Evolutionary conservation across 2,329 filamentous ascomycete species (phyloP), one percentile per base, ranked within the genome.

Genomic region (Tolypocladium endophyticum): DNA sequence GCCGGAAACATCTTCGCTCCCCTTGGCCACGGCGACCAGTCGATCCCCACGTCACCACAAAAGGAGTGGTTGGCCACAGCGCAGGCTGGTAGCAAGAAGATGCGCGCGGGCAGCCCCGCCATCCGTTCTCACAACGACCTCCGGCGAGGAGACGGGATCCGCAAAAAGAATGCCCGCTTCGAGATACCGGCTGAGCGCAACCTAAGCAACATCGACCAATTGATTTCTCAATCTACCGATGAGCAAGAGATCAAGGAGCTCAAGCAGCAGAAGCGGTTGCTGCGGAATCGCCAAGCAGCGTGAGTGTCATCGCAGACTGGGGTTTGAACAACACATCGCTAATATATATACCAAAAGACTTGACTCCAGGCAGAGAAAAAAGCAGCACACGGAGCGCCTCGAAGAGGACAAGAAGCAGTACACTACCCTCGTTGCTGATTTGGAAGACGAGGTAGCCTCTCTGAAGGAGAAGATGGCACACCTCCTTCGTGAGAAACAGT

Each of bases 151-250:
- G 92, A 95, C 67, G 91, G 94, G 62, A 95, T 97, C 74, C 86
- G 94, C 69, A 99, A 99, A 86, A 97, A 97, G 88, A 99, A 97
- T 71, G 92, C 92, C 65, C 89, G 93, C 66, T 97, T 97, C 75
- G 93, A 97, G 70, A 99, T 99, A 66, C 94, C 94, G 12, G 87
- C 90, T 53, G 94, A 97, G 77, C 86, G 92, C 63, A 97, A 92
- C 70, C 84, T 99, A 67, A 87, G 84, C 79, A 97, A 95, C 77
- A 97, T 99, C 75, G 94, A 99, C 74, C 83, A 90, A 62, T 82
- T 97, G 70, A 97, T 99, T 74, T 82, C 87, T 58, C 87, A 90
- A 75, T 93, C 91, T 41, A 91, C 85, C 59, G 88, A 95, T 73
- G 93, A 97, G 70, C 87, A 94, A 65, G 88, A 96, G 78, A 89